These are phyloP conservation scores for Boletus eberwhitei DNA, from an alignment of 768 basidiomycete genomes.

Conservation along the genomic window DNA sequence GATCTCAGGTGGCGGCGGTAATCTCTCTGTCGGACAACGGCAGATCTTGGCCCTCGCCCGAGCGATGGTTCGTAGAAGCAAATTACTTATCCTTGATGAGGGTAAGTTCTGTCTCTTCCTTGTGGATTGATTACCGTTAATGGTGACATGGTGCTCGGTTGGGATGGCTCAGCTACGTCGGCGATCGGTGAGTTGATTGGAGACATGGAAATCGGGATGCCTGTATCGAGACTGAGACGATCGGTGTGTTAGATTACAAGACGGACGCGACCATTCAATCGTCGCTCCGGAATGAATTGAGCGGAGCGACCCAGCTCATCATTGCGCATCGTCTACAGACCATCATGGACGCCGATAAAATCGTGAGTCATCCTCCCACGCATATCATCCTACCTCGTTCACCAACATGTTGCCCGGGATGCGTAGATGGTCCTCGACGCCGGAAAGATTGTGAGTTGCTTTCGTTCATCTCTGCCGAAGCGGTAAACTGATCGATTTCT, in stretches of 20 bases:
- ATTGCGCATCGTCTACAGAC: slow-evolving; percentile 58
- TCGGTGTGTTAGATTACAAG: slow-evolving; percentile 41
- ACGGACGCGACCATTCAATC: slow-evolving; percentile 54
- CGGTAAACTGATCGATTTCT: background rate
- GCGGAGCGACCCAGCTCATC: slow-evolving; percentile 50
- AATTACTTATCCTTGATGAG: slow-evolving; percentile 58
- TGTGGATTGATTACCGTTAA: background rate
- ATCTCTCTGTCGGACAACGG: slow-evolving; percentile 57
- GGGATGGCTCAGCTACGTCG: slow-evolving; percentile 37
- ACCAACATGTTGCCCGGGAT: background rate
- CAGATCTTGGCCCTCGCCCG: slow-evolving; percentile 60
- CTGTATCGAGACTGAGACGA: background rate
- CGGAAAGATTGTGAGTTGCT: slow-evolving; percentile 35
- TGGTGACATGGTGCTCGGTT: background rate
- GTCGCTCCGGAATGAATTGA: slow-evolving; percentile 47
- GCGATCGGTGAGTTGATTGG: slow-evolving; percentile 35
- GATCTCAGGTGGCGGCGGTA: slow-evolving; percentile 43
- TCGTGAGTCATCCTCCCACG: slow-evolving; percentile 32
- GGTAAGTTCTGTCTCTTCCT: slow-evolving; percentile 23
- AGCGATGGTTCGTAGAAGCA: slow-evolving; percentile 55
- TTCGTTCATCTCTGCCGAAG: background rate
- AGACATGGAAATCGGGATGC: background rate
- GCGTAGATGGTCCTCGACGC: slow-evolving; percentile 43
- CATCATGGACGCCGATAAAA: slow-evolving; percentile 61
- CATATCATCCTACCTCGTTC: background rate